Evolutionary conservation across 2,329 filamentous ascomycete species (phyloP).

Genomic region (Lasiodiplodia sp.): DNA sequence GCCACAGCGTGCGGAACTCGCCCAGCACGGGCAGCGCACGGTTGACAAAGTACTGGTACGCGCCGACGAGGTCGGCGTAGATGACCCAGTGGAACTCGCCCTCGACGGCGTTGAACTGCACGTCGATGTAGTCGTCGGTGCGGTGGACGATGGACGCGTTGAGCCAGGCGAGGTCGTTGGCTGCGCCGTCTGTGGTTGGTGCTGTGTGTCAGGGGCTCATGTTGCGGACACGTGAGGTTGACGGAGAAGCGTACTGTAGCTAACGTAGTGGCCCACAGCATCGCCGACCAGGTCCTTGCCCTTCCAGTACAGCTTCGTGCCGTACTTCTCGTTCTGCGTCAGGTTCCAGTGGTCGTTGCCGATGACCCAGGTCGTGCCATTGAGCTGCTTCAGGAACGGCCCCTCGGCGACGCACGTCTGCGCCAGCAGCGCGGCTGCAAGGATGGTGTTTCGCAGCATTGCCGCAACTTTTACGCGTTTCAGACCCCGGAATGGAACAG

Average conservation of each 20-base stretch:
- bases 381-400: conserved; percentile 44
- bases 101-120: conserved; percentile 56
- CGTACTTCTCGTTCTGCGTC: conserved; percentile 49
- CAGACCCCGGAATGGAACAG: too few relatives aligned
- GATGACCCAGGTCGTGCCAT: conserved; percentile 46
- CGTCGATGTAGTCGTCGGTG: conserved; percentile 54
- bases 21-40: conserved; percentile 56
- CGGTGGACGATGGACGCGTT: conserved; percentile 49
- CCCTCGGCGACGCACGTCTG: conserved; percentile 24
- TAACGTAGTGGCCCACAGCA: conserved; percentile 54
- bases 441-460: conserved; percentile 2
- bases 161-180: conserved; percentile 57
- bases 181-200: conserved; percentile 52
- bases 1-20: conserved; percentile 60
- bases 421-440: not conserved
- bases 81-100: conserved; percentile 63
- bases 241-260: conserved; percentile 47
- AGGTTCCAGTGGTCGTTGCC: conserved; percentile 54
- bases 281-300: conserved; percentile 51
- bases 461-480: not conserved
- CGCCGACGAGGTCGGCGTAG: conserved; percentile 56
- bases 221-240: not conserved
- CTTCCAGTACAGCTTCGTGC: conserved; percentile 52
- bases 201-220: not conserved
- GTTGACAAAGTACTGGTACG: conserved; percentile 65